These are phyloP conservation scores for Dianthus caryophyllus DNA, from an alignment of 148 eudicot species.

Conservation along the genomic window DNA sequence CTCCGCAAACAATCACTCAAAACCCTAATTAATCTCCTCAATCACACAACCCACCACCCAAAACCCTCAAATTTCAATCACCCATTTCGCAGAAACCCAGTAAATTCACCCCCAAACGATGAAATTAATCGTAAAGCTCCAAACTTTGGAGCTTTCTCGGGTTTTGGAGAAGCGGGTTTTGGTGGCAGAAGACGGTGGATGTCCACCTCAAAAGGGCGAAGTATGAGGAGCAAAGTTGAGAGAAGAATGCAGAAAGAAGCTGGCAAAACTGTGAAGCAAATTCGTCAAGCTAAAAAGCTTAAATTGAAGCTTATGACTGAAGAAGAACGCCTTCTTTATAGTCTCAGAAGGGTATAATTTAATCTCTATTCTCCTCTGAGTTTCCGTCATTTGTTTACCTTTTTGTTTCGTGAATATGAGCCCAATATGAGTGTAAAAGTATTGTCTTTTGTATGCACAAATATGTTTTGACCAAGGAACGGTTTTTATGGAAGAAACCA, in stretches of 20 bases:
- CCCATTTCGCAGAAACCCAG: neutral
- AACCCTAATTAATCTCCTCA: constrained; percentile 21
- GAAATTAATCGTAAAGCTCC: constrained; percentile 13
- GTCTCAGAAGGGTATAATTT: constrained; percentile 67
- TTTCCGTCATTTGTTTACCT: neutral
- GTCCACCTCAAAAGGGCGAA: constrained; percentile 52
- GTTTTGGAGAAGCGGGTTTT: neutral
- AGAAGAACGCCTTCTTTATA: constrained; percentile 80
- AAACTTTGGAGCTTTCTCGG: neutral
- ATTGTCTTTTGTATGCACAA: no score
- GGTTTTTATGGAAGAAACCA: no score
- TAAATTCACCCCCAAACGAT: neutral
- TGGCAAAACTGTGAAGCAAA: constrained; percentile 78
- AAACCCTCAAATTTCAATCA: constrained; percentile 10
- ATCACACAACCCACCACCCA: neutral
- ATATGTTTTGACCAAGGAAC: no score
- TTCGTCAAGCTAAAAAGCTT: constrained; percentile 70
- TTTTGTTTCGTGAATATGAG: neutral
- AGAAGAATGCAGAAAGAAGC: constrained; percentile 76
- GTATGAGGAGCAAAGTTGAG: constrained; percentile 94
- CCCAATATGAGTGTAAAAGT: no score
- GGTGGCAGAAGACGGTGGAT: constrained; percentile 35
- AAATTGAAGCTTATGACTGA: constrained; percentile 88
- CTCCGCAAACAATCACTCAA: constrained; percentile 21
- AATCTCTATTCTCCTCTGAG: neutral